A percentile compares a stretch with the other conserved stretches of the same genome.
These are phyloP conservation scores for Wickerhamiella galacta DNA, from an alignment of 805 yeast genomes.

Conservation along the genomic window DNA sequence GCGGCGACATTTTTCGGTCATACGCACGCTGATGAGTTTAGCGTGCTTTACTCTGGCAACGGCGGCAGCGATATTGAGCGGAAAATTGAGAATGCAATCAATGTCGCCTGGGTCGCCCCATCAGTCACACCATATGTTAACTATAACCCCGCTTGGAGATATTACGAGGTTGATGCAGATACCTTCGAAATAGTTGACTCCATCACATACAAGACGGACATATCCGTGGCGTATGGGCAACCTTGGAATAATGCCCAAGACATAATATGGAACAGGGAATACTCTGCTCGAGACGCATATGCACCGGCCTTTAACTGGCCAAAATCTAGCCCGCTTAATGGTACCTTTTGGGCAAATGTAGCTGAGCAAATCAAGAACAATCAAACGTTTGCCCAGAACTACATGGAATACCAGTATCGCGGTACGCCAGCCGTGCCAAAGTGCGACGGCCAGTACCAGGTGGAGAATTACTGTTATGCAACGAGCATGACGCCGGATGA, in stretches of 20 bases:
- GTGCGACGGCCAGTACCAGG: conserved; percentile 26
- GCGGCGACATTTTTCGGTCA: conserved; percentile 59
- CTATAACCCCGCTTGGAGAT: conserved; percentile 57
- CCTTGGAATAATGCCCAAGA: conserved; percentile 22
- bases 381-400: conserved; percentile 31
- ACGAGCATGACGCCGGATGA: conserved; percentile 21
- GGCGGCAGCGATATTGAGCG: conserved; percentile 27
- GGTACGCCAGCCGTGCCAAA: conserved; percentile 37
- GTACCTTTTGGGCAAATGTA: conserved; percentile 48
- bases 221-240: conserved; percentile 33
- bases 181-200: conserved; percentile 44
- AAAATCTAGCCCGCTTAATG: conserved; percentile 39
- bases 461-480: conserved; percentile 27
- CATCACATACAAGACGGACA: conserved; percentile 39
- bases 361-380: conserved; percentile 30
- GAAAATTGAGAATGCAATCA: conserved; percentile 30
- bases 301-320: conserved; percentile 40
- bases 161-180: conserved; percentile 46
- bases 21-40: conserved; percentile 54
- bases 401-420: conserved; percentile 35
- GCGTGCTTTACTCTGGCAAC: conserved; percentile 36
- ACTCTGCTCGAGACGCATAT: conserved; percentile 45
- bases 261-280: conserved; percentile 46
- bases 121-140: conserved; percentile 46
- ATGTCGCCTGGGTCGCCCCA: conserved; percentile 49